phyloP scores from a whole-genome alignment of 1,139 yeast genomes.

The Candida glucosophila region DNA sequence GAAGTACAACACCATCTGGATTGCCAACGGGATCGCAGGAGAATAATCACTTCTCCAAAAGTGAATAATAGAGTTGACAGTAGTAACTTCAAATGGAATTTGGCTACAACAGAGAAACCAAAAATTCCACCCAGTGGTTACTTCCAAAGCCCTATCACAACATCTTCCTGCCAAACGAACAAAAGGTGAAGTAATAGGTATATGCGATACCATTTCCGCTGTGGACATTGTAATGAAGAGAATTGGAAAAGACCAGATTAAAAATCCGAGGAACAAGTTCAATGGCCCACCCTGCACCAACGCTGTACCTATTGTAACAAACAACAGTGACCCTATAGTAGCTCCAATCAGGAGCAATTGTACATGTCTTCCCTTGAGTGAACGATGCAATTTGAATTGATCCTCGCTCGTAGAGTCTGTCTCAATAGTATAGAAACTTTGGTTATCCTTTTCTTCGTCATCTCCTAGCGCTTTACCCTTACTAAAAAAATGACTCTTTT shows the following conservation, averaged over 20 bases:
- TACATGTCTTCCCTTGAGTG: constrained; percentile 16
- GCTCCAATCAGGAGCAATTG: constrained; percentile 27
- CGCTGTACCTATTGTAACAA: constrained; percentile 39
- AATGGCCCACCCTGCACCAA: constrained; percentile 41
- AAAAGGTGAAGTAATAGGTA: constrained; percentile 64
- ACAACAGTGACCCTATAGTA: constrained; percentile 27
- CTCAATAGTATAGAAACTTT: constrained; percentile 9
- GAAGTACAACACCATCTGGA: constrained; percentile 57
- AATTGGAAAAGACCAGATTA: constrained; percentile 43
- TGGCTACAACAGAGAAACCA: constrained; percentile 69
- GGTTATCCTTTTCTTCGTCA: constrained; percentile 4
- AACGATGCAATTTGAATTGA: constrained; percentile 11
- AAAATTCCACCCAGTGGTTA: constrained; percentile 75
- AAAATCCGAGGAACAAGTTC: constrained; percentile 31
- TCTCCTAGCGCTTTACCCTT: constrained; percentile 1
- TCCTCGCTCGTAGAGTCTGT: constrained; percentile 9
- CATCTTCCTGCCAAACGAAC: constrained; percentile 47
- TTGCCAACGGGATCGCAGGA: constrained; percentile 53
- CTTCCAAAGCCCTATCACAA: constrained; percentile 63
- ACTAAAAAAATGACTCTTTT: too few relatives aligned
- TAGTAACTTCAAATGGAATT: constrained; percentile 76
- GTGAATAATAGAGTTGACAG: constrained; percentile 69
- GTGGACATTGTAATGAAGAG: constrained; percentile 58
- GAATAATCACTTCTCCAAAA: constrained; percentile 74
- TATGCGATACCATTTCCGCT: constrained; percentile 77